These are phyloP conservation scores for Colletotrichum sp. DNA, from an alignment of 2,329 filamentous ascomycete species.

Conservation along the genomic window DNA sequence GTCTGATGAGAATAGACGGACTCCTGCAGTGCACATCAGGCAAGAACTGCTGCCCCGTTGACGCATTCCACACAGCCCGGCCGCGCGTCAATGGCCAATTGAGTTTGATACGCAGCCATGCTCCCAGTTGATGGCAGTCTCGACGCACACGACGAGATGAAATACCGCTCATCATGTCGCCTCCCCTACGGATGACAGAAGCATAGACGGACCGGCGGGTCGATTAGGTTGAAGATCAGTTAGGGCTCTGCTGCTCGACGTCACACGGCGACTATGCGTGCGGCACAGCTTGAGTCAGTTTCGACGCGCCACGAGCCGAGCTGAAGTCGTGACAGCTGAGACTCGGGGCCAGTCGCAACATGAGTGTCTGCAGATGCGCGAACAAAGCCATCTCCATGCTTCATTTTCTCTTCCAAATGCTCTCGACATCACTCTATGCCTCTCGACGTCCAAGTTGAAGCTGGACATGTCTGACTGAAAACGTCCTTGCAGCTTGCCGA, in stretches of 20 bases:
- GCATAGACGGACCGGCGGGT: not conserved
- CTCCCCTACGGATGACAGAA: slow-evolving; percentile 11
- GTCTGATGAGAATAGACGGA: not conserved
- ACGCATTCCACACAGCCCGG: not conserved
- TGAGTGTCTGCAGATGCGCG: not conserved
- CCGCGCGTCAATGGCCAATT: slow-evolving; percentile 10
- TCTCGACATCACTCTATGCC: not conserved
- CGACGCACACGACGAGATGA: not conserved
- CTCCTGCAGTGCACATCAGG: not conserved
- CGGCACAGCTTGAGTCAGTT: not conserved
- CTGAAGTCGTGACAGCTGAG: not conserved
- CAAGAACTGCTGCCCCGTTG: not conserved
- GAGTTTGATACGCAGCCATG: slow-evolving; percentile 14
- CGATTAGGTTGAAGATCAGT: not conserved
- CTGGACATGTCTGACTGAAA: not conserved
- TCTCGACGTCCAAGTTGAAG: not conserved
- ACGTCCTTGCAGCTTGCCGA: not conserved
- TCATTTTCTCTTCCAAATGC: not conserved
- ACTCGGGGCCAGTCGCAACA: not conserved
- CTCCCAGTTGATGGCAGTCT: not conserved
- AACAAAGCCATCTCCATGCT: not conserved
- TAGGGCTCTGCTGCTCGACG: not conserved
- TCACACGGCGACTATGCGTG: not conserved
- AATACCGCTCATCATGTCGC: not conserved
- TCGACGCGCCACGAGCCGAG: not conserved